phyloP scores from a whole-genome alignment of 2,329 filamentous ascomycete species.

The Herpotrichia juniperi region DNA sequence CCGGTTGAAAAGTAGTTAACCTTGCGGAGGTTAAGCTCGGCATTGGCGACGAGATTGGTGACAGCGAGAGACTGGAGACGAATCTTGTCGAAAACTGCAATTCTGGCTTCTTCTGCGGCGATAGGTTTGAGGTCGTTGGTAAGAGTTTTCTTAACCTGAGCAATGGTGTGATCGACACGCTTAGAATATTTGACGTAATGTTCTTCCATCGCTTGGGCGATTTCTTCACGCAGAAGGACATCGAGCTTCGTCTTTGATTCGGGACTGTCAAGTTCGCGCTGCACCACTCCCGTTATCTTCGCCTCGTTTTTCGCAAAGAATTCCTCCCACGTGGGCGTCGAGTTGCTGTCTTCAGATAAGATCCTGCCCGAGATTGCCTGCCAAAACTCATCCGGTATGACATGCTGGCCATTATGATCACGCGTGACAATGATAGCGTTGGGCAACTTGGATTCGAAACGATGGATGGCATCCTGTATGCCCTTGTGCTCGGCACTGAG shows the following conservation, averaged over 20 bases:
- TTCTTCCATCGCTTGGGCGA: background rate
- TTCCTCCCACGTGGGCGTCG: constrained; percentile 55
- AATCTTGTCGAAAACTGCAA: constrained; percentile 38
- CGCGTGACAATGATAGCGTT: constrained; percentile 62
- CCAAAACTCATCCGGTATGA: constrained; percentile 69
- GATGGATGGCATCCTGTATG: constrained; percentile 21
- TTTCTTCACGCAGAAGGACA: background rate
- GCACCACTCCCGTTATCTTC: constrained; percentile 9
- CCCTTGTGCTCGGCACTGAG: constrained; percentile 9
- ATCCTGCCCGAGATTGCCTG: constrained; percentile 65
- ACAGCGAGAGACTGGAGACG: constrained; percentile 38
- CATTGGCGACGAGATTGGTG: constrained; percentile 37
- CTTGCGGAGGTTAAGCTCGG: constrained; percentile 37
- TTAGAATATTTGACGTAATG: constrained; percentile 5
- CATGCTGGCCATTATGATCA: constrained; percentile 57
- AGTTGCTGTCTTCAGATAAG: constrained; percentile 44
- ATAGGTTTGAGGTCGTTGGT: constrained; percentile 15
- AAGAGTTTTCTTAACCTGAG: constrained; percentile 12
- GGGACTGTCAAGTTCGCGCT: background rate
- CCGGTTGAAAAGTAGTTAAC: constrained; percentile 77
- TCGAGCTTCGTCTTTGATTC: background rate
- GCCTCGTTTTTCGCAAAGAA: constrained; percentile 61
- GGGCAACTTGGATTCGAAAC: constrained; percentile 53
- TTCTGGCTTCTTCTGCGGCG: constrained; percentile 29
- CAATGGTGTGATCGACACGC: constrained; percentile 32